A percentile compares a stretch with the other conserved stretches of the same genome.
Evolutionary conservation across 2,329 filamentous ascomycete species (phyloP).

Genomic region (Ilyonectria robusta): DNA sequence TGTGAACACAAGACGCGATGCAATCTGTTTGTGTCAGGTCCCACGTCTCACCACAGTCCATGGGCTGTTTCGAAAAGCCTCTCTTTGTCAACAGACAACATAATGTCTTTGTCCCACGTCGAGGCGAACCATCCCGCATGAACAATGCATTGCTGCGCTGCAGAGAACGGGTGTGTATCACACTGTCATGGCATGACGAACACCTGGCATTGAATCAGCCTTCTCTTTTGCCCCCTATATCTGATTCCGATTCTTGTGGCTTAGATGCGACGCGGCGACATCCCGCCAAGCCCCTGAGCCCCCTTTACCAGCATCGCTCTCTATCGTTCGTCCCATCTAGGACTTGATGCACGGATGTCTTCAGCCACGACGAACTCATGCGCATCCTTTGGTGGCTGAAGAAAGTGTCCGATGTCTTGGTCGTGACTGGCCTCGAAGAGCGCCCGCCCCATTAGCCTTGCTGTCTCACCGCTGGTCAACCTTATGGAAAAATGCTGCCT

Average conservation of each 20-base stretch:
- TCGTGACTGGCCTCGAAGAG: background rate
- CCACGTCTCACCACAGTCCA: conserved; percentile 14
- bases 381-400: background rate
- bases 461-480: conserved; percentile 2
- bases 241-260: conserved; percentile 7
- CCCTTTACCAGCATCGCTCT: background rate
- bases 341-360: background rate
- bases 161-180: background rate
- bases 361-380: background rate
- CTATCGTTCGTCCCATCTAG: conserved; percentile 9
- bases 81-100: background rate
- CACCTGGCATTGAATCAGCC: conserved; percentile 4
- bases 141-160: background rate
- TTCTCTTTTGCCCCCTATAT: conserved; percentile 3
- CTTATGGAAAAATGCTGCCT: conserved; percentile 3
- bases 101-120: background rate
- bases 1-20: background rate
- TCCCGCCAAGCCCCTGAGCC: conserved; percentile 17
- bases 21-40: conserved; percentile 1
- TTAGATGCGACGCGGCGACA: conserved; percentile 13
- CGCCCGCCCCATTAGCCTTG: conserved; percentile 1
- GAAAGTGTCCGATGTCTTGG: background rate
- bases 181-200: conserved; percentile 5
- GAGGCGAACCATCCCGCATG: background rate
- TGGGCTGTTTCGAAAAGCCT: conserved; percentile 6